Evolutionary conservation across 345 rosid species (phyloP), one percentile per base, ranked within the genome.

Genomic region (Salix arbutifolia): DNA sequence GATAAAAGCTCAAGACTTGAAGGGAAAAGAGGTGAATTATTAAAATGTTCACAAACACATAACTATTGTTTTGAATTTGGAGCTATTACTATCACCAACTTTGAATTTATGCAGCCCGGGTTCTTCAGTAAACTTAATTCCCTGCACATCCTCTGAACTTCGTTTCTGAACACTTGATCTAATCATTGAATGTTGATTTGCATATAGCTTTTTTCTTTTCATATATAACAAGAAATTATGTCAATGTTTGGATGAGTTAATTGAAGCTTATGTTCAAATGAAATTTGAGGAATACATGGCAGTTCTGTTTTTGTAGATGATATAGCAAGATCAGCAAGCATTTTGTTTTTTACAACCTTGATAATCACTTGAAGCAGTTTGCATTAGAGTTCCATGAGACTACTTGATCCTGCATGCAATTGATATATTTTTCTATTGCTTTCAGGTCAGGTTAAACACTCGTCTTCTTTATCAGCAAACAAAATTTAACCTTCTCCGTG

Each of bases 381-480:
- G 38, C 37, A 26, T 26, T 33, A 12, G 17, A 35, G 11, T 50
- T 30, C 11, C 12, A 73, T 12, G 30, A 61, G 69, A n/a, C 19
- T 26, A 21, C 31, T 14, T n/a, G 48, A 28, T 12, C 25, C 21
- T 69, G 8, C 10, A 21, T 33, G 77, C 37, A 31, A 56, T 37
- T 76, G n/a, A 73, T 19, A 50, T 75, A 14, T 74, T 69, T 71
- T 79, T 46, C 23, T 84, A 17, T 67, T 81, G 76, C 66, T 82
- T 84, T 76, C 90, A 96, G 99, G 99, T 96, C 81, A 91, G 99
- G 80, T 90, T 96, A 73, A 96, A 96, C 83, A 96, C 99, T 64
- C 99, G 98, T 56, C 92, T 96, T 80, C 95, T 94, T 72, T 96
- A 96, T 85, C 99, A 96, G 83, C 99, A 96, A 85, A 92, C 99